Evolutionary conservation across 164 flowering plant genomes (phyloP), one percentile per base, ranked within the genome.

Genomic region (Cinnamomum chago): DNA sequence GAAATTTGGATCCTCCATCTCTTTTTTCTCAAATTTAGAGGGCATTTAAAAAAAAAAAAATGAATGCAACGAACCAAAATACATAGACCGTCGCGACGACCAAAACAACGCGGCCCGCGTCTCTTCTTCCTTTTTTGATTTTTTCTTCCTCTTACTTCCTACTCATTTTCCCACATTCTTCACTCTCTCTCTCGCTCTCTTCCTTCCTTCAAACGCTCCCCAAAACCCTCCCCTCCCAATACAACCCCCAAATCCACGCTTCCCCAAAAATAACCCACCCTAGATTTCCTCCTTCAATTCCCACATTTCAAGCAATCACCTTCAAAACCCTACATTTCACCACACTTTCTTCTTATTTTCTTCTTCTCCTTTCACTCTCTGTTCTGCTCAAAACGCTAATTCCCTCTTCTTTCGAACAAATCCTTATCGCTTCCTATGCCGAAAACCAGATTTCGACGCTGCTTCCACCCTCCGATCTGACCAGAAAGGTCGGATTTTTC

Each of bases 381-480:
- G 35, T 30, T 30, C 35, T 30, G 35, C 35, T 30, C 35, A 30
- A 30, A 23, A 13, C 67, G 33, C 24, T 23, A 64, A 64, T 17
- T 20, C 35, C 50, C 22, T 10, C 67, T 27, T 3, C 5, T n/a
- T 5, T 24, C 30, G 50, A 64, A 15, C n/a, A 28, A 30, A 28
- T 15, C 69, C 30, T 35, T 50, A 28, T 40, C 47, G 47, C 12
- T 55, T n/a, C 70, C 74, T 40, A 74, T 70, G 74, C 67, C 50
- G 62, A 70, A 13, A 66, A 14, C 18, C 47, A 70, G 74, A 71
- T 70, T 71, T 40, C 72, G 68, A 52, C 73, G 18, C 55, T 17
- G 27, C 58, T 66, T n/a, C 27, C 72, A 50, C 50, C 60, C 74
- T n/a, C 71, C 67, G 52, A 62, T 68, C 73, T 74, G 72, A 78